Conservation (phyloP, 768 basidiomycete species). For the Hericium erinaceus region DNA sequence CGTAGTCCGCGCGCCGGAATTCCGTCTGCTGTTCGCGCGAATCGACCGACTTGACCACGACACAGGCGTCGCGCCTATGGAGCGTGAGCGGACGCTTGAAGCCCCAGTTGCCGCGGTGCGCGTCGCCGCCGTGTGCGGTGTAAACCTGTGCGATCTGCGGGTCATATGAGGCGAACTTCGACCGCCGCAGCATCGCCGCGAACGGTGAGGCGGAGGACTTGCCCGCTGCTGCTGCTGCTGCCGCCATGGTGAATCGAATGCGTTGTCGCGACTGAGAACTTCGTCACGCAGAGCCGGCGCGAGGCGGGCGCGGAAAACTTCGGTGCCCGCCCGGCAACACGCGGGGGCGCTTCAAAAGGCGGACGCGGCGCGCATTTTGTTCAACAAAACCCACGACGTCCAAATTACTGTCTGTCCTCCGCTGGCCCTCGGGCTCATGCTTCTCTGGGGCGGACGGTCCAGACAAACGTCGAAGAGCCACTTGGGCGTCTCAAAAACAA, state of each 20-base stretch:
- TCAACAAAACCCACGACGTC: constrained; percentile 44
- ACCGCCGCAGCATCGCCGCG: constrained; percentile 66
- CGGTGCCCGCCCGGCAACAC: constrained; percentile 3
- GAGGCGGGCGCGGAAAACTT: neutral
- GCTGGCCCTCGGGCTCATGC: constrained; percentile 29
- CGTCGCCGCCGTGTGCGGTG: constrained; percentile 56
- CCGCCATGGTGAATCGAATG: neutral
- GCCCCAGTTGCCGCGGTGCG: constrained; percentile 75
- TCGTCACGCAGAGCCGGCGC: neutral
- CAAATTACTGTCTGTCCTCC: constrained; percentile 73
- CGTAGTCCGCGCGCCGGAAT: constrained; percentile 59
- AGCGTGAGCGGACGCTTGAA: constrained; percentile 74
- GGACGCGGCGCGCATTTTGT: constrained; percentile 9
- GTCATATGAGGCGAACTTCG: constrained; percentile 76
- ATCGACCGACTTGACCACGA: constrained; percentile 62
- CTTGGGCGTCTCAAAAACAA: constrained; percentile 73
- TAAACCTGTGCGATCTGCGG: constrained; percentile 73
- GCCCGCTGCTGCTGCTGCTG: neutral
- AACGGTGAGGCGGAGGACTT: constrained; percentile 53
- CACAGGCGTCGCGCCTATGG: constrained; percentile 51
- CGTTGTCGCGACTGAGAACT: neutral
- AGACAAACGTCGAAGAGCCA: constrained; percentile 82
- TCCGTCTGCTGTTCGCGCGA: constrained; percentile 67
- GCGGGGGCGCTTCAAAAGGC: constrained; percentile 3
- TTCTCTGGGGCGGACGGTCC: constrained; percentile 60